Evolutionary conservation across 2,329 filamentous ascomycete species (phyloP), one percentile per base, ranked within the genome.

Genomic region (Calcarisporium arbuscula): DNA sequence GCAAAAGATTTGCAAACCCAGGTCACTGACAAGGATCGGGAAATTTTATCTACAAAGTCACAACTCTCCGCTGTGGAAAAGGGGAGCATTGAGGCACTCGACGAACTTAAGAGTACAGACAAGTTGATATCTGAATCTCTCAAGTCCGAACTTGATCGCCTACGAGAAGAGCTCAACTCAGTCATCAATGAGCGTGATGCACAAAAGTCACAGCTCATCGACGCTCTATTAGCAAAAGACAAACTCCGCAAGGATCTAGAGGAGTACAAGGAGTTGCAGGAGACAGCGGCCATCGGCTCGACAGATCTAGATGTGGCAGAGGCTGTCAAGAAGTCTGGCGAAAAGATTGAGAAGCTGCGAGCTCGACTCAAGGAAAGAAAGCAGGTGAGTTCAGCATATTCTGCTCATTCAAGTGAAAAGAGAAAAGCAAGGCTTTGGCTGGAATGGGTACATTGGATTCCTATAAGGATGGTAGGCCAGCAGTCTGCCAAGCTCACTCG

Each of bases 181-280:
- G 55, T 70, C 32, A 62, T 60, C 40, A 60, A 65, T 35, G 74
- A 80, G 51, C 62, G 66, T 32, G 73, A 79, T 34, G 64, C 70
- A 40, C 68, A 75, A 48, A 74, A 77, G 56, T 66, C 67, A 30
- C 75, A 80, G 49, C 65, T 81, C 17, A 66, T 80, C 44, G 67
- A 75, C 26, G 70, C 73, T 28, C 62, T 80, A 14, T 62, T 80
- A 29, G 67, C 70, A 42, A 80, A 80, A 52, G 75, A 80, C 40
- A 70, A 71, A 53, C 60, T 78, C 35, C 67, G 71, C 35, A 72
- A 73, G 52, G 65, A 74, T 38, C 57, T 68, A 22, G 71, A 74
- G 43, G 64, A 67, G 32, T 54, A 56, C 35, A 63, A 54, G 35
- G 64, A 68, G 42, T 41, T 65, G 35, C 60, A 64, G 46, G 64